phyloP scores from a whole-genome alignment of 495 filamentous ascomycete genomes.

The Aspergillus panamensis region DNA sequence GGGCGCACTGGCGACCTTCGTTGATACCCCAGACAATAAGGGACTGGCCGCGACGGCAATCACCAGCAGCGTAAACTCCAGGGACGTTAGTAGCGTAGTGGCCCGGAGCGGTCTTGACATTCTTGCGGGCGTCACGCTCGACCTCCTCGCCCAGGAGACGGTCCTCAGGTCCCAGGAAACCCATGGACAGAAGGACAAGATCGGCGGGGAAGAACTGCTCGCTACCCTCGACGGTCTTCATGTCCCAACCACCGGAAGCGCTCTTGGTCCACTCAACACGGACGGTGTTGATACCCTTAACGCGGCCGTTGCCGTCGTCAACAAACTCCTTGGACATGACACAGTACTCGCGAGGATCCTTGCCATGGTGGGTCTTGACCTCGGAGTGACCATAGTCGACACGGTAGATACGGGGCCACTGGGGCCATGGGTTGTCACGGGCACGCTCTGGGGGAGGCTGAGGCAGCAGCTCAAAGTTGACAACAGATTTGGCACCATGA shows the following conservation, averaged over 20 bases:
- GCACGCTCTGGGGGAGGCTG: slow-evolving; percentile 93
- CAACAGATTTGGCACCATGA: slow-evolving; percentile 93
- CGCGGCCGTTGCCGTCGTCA: slow-evolving; percentile 80
- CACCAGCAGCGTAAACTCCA: slow-evolving; percentile 93
- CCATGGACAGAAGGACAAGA: slow-evolving; percentile 95
- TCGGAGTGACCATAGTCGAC: slow-evolving; percentile 97
- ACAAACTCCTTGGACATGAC: slow-evolving; percentile 99
- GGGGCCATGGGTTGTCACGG: slow-evolving; percentile 97
- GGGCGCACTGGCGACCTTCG: slow-evolving; percentile 89
- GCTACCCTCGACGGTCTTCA: slow-evolving; percentile 94
- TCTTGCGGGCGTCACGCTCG: slow-evolving; percentile 92
- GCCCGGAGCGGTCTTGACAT: slow-evolving; percentile 92
- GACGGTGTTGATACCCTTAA: slow-evolving; percentile 96
- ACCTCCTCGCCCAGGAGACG: slow-evolving; percentile 81
- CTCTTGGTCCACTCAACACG: slow-evolving; percentile 97
- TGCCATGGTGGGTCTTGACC: slow-evolving; percentile 95
- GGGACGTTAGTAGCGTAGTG: slow-evolving; percentile 84
- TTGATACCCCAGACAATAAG: slow-evolving; percentile 99
- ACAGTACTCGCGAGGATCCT: slow-evolving; percentile 96
- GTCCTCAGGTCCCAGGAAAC: slow-evolving; percentile 94
- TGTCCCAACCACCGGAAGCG: slow-evolving; percentile 91
- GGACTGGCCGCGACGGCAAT: slow-evolving; percentile 94
- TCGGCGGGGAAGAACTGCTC: slow-evolving; percentile 98
- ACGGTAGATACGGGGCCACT: slow-evolving; percentile 98
- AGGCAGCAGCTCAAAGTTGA: slow-evolving; percentile 96